Evolutionary conservation across 352 stramenopile species (phyloP).

Genomic region (Saprolegnia diclina): DNA sequence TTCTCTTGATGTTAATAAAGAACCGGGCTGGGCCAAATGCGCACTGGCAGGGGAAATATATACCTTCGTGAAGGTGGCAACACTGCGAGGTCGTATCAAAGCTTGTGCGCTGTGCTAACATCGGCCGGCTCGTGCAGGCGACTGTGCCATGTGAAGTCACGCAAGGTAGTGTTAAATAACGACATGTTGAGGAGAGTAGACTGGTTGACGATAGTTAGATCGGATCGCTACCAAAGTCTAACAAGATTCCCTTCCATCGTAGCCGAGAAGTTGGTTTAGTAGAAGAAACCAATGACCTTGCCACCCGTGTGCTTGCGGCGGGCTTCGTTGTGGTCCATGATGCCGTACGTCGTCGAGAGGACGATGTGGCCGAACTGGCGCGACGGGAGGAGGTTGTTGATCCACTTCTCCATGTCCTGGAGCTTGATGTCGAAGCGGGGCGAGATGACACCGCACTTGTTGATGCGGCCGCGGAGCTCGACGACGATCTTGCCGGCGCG

Average conservation of each 20-base stretch:
- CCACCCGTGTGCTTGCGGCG: conserved; percentile 99
- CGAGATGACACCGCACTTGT: conserved; percentile 99
- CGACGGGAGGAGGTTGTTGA: conserved; percentile 98
- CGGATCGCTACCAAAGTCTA: background rate
- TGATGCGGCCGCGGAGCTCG: conserved; percentile 97
- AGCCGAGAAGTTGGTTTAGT: conserved; percentile 64
- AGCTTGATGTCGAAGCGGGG: conserved; percentile 98
- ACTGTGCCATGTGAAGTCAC: too few species aligned
- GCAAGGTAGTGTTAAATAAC: background rate
- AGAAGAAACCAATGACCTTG: conserved; percentile 99
- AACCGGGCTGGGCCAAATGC: too few species aligned
- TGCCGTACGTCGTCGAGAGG: conserved; percentile 83
- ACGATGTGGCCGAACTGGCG: conserved; percentile 99
- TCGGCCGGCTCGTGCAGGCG: too few species aligned
- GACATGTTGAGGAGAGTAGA: background rate
- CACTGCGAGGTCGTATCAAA: too few species aligned
- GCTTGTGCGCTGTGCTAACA: too few species aligned
- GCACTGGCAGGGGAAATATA: too few species aligned
- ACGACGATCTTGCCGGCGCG: conserved; percentile 98
- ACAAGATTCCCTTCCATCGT: background rate
- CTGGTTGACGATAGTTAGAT: background rate
- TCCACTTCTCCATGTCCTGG: conserved; percentile 98
- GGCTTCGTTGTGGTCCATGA: conserved; percentile 92
- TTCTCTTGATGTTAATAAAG: too few species aligned
- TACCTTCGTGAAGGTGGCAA: too few species aligned